These are phyloP conservation scores for Scortechinia acanthostroma DNA, from an alignment of 2,329 filamentous ascomycete genomes.

Conservation along the genomic window DNA sequence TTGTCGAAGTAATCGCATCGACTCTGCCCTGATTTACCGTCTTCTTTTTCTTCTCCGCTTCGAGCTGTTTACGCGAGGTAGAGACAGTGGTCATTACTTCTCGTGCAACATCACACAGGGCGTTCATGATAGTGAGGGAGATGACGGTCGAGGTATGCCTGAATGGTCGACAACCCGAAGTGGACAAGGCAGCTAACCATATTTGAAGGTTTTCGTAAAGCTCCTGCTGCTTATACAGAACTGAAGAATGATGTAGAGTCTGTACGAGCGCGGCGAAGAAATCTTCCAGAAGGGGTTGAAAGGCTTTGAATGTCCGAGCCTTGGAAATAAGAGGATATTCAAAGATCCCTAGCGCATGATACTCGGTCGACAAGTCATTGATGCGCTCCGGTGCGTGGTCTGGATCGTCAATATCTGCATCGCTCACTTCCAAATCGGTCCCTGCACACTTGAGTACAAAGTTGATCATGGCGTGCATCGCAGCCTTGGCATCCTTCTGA, in stretches of 20 bases:
- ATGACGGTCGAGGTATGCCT: conserved; percentile 59
- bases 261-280: conserved; percentile 51
- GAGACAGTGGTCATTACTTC: conserved; percentile 48
- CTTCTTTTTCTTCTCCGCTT: conserved; percentile 53
- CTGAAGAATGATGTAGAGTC: conserved; percentile 46
- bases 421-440: conserved; percentile 45
- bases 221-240: conserved; percentile 47
- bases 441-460: conserved; percentile 34
- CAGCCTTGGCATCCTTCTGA: conserved; percentile 10
- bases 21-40: conserved; percentile 54
- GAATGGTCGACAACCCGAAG: conserved; percentile 53
- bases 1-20: conserved; percentile 44
- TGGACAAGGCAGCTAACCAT: conserved; percentile 59
- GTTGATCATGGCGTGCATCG: conserved; percentile 15
- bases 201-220: conserved; percentile 58
- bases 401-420: conserved; percentile 52
- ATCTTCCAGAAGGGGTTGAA: conserved; percentile 44
- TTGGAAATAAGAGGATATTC: conserved; percentile 62
- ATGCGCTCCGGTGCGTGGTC: conserved; percentile 40
- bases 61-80: conserved; percentile 50
- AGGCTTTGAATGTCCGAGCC: conserved; percentile 43
- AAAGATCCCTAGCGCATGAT: conserved; percentile 35
- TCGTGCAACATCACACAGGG: conserved; percentile 48
- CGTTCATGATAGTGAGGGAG: conserved; percentile 47
- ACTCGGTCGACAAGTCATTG: conserved; percentile 37